phyloP scores from a whole-genome alignment of 2,329 filamentous ascomycete genomes.

The Neocatenulostroma microsporum region DNA sequence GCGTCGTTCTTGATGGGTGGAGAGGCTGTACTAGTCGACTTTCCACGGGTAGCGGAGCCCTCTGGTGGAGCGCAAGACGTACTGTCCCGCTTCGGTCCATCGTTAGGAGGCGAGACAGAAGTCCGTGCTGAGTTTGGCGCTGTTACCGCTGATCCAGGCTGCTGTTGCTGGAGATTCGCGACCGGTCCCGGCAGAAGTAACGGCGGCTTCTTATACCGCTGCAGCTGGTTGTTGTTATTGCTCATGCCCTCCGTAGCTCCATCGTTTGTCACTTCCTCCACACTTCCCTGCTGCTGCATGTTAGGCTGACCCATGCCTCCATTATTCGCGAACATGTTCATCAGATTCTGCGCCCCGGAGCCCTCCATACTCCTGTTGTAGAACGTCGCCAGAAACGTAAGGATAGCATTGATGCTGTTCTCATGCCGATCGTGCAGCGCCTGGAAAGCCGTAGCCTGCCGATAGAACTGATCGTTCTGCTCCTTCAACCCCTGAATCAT shows the following conservation, averaged over 20 bases:
- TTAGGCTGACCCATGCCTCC: slow-evolving; percentile 13
- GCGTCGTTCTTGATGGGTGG: slow-evolving; percentile 36
- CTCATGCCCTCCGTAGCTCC: slow-evolving; percentile 32
- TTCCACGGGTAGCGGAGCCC: no score
- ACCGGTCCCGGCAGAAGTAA: slow-evolving; percentile 27
- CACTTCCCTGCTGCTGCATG: slow-evolving; percentile 46
- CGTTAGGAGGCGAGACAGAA: slow-evolving; percentile 20
- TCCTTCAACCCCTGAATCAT: slow-evolving; percentile 73
- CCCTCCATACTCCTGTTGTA: slow-evolving; percentile 91
- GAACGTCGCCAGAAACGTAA: slow-evolving; percentile 93
- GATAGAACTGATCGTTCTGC: slow-evolving; percentile 81
- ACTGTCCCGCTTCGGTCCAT: slow-evolving; percentile 14
- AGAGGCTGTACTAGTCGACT: slow-evolving; percentile 16
- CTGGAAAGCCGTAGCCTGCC: slow-evolving; percentile 82
- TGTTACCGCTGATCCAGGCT: slow-evolving; percentile 16
- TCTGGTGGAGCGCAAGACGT: slow-evolving; percentile 13
- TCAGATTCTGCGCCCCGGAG: slow-evolving; percentile 67
- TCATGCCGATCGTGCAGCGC: slow-evolving; percentile 92
- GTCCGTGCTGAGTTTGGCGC: slow-evolving; percentile 21
- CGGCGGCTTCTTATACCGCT: slow-evolving; percentile 24
- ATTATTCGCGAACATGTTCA: slow-evolving; percentile 74
- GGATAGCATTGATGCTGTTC: slow-evolving; percentile 96
- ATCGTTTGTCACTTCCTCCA: slow-evolving; percentile 52
- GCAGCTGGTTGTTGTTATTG: slow-evolving; percentile 23
- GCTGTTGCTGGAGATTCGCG: slow-evolving; percentile 22